A percentile compares a stretch with the other conserved stretches of the same genome.
These are phyloP conservation scores for Calocybe cyanea DNA, from an alignment of 768 basidiomycete species.

Conservation along the genomic window DNA sequence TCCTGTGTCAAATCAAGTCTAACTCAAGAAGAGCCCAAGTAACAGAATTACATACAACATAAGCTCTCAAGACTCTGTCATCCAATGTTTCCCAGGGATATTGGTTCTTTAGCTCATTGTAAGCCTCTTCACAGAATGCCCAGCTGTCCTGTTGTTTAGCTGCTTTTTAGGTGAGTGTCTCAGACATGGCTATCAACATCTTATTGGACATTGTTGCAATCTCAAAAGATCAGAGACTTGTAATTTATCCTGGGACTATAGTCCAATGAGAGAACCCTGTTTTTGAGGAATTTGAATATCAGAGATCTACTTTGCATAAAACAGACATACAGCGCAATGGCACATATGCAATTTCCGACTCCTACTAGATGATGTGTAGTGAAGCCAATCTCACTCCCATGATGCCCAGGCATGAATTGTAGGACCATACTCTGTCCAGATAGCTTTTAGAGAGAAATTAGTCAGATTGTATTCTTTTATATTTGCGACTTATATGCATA, in stretches of 20 bases:
- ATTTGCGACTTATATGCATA: constrained; percentile 21
- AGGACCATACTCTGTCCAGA: constrained; percentile 52
- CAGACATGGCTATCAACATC: constrained; percentile 15
- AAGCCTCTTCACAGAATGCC: constrained; percentile 46
- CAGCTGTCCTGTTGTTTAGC: constrained; percentile 45
- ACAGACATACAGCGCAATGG: constrained; percentile 36
- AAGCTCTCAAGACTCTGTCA: constrained; percentile 39
- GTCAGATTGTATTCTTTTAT: background rate
- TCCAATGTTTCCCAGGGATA: constrained; percentile 47
- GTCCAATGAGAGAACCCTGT: constrained; percentile 38
- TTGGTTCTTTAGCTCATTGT: constrained; percentile 30
- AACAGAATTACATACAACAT: constrained; percentile 31
- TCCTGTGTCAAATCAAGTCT: constrained; percentile 26
- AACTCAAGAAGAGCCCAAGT: background rate
- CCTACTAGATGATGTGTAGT: constrained; percentile 45
- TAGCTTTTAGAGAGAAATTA: constrained; percentile 26
- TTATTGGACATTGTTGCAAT: constrained; percentile 33
- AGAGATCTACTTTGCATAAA: background rate
- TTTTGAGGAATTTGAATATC: background rate
- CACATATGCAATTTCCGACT: constrained; percentile 56
- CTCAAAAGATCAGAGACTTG: constrained; percentile 38
- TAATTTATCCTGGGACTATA: constrained; percentile 37
- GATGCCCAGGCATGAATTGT: constrained; percentile 43
- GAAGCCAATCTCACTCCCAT: constrained; percentile 46
- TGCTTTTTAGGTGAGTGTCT: constrained; percentile 27